Percentiles rank a stretch among this genome's conserved stretches.
Conservation (phyloP, 805 yeast species). For the Metschnikowia santaceciliae region DNA sequence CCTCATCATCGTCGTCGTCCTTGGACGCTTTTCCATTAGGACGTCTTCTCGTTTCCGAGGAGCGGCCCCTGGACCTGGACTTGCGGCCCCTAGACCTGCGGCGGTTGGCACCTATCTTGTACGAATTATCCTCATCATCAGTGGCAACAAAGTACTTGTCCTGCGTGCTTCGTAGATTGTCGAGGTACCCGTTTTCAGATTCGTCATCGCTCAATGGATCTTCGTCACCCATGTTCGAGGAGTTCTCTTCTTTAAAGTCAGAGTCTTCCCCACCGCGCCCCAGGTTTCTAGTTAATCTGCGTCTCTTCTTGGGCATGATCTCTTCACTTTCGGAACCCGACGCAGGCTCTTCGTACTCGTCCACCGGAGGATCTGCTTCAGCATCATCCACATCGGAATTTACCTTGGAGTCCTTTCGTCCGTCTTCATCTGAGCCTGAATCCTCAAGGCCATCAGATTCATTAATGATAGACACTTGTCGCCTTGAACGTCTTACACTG, state of each 20-base stretch:
- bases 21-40: slow-evolving; percentile 7
- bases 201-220: slow-evolving; percentile 9
- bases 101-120: slow-evolving; percentile 19
- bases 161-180: slow-evolving; percentile 21
- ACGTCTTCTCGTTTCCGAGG: slow-evolving; percentile 16
- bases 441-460: slow-evolving; percentile 12
- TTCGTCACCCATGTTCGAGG: slow-evolving; percentile 11
- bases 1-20: slow-evolving; percentile 20
- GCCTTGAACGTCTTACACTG: slow-evolving; percentile 10
- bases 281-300: slow-evolving; percentile 5
- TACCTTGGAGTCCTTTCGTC: neutral
- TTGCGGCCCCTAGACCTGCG: slow-evolving; percentile 20
- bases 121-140: slow-evolving; percentile 32
- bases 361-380: neutral
- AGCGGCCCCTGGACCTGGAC: slow-evolving; percentile 18
- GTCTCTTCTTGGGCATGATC: slow-evolving; percentile 14
- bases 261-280: slow-evolving; percentile 17
- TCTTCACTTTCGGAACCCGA: slow-evolving; percentile 12
- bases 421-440: neutral
- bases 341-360: slow-evolving; percentile 9
- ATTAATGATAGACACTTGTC: slow-evolving; percentile 13
- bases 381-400: slow-evolving; percentile 13
- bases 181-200: slow-evolving; percentile 15
- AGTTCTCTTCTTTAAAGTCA: slow-evolving; percentile 16
- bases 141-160: slow-evolving; percentile 35